phyloP scores from a whole-genome alignment of 2,329 filamentous ascomycete species.

The Falciphora oryzae region DNA sequence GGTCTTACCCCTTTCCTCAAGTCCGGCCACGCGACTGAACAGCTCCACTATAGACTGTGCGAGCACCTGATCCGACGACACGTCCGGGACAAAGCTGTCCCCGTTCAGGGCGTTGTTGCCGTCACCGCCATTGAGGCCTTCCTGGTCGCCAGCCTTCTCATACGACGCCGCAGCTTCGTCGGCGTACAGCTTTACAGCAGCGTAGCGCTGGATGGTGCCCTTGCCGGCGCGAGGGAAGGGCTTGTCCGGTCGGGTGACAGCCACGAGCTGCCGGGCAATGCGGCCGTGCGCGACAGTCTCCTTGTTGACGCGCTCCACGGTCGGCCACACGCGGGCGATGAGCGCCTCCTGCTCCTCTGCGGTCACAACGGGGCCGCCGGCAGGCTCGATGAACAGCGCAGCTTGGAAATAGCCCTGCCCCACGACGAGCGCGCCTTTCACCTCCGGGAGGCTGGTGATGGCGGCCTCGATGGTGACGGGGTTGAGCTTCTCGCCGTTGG shows the following conservation, averaged over 20 bases:
- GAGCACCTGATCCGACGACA: conserved; percentile 24
- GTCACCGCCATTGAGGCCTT: conserved; percentile 13
- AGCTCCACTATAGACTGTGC: conserved; percentile 24
- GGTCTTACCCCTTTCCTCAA: conserved; percentile 11
- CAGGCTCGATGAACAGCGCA: conserved; percentile 41
- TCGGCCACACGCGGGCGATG: conserved; percentile 38
- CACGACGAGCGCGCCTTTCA: conserved; percentile 39
- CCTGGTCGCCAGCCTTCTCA: conserved; percentile 17
- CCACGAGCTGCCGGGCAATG: conserved; percentile 34
- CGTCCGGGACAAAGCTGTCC: conserved; percentile 23
- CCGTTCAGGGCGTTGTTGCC: not conserved
- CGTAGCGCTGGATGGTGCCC: conserved; percentile 37
- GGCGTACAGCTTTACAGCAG: conserved; percentile 34
- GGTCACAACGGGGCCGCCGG: conserved; percentile 19
- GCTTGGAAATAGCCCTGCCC: conserved; percentile 41
- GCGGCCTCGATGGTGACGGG: conserved; percentile 37
- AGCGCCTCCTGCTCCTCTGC: conserved; percentile 24
- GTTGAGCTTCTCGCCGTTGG: conserved; percentile 46
- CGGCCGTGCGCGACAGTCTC: conserved; percentile 39
- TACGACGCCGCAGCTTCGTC: conserved; percentile 39
- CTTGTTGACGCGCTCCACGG: conserved; percentile 36
- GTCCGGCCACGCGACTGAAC: conserved; percentile 23
- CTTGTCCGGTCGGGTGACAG: conserved; percentile 31
- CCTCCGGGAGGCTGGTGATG: conserved; percentile 30
- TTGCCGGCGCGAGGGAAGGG: conserved; percentile 40